phyloP scores from a whole-genome alignment of 306 rosid genomes.

The Prosopis cineraria region DNA sequence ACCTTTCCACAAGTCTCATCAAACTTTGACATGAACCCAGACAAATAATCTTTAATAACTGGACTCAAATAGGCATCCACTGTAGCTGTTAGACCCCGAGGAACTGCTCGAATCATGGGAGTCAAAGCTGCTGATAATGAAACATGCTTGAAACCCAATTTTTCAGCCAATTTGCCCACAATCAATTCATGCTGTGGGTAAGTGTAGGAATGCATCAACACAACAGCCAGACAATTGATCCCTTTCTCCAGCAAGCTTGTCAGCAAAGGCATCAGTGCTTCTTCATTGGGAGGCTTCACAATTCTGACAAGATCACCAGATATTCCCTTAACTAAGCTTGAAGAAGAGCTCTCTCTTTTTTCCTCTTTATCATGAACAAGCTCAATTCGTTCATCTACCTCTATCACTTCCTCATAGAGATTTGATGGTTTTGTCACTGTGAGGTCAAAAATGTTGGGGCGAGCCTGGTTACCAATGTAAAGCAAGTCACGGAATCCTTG shows the following conservation, averaged over 20 bases:
- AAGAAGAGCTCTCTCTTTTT: constrained; percentile 38
- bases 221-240: constrained; percentile 82
- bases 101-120: constrained; percentile 94
- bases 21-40: constrained; percentile 82
- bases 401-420: constrained; percentile 82
- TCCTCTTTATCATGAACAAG: constrained; percentile 54
- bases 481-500: constrained; percentile 82
- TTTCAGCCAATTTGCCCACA: constrained; percentile 62
- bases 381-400: constrained; percentile 81
- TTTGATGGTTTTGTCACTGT: constrained; percentile 79
- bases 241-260: constrained; percentile 62
- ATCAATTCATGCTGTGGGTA: constrained; percentile 76
- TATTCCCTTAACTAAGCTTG: constrained; percentile 56
- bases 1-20: constrained; percentile 70
- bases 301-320: constrained; percentile 83
- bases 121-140: constrained; percentile 88
- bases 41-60: constrained; percentile 79
- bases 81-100: constrained; percentile 90
- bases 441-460: constrained; percentile 83
- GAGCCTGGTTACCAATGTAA: constrained; percentile 95
- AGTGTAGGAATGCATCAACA: constrained; percentile 88
- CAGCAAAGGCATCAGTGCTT: constrained; percentile 57
- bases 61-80: constrained; percentile 96
- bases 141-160: constrained; percentile 85
- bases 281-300: constrained; percentile 68